Evolutionary conservation across 441 rosid species (phyloP).

Genomic region (Kokia cookei): DNA sequence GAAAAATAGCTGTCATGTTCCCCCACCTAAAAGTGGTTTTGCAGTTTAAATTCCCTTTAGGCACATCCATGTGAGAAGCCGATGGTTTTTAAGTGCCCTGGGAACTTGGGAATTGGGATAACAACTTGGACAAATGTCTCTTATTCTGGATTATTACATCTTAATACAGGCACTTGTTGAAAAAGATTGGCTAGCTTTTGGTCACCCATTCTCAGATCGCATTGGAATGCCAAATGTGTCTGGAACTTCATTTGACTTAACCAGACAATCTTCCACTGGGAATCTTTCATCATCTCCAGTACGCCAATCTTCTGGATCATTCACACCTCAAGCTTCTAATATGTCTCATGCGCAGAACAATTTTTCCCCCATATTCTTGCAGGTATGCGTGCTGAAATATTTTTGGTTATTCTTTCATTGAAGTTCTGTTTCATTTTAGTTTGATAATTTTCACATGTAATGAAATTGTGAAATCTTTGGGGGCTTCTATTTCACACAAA

Average conservation of each 20-base stretch:
- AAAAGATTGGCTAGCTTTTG: slow-evolving; percentile 99
- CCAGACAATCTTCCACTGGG: slow-evolving; percentile 76
- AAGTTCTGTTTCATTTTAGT: not conserved
- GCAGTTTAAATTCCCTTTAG: not conserved
- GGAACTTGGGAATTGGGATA: not conserved
- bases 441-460: not conserved
- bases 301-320: slow-evolving; percentile 67
- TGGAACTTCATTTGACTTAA: slow-evolving; percentile 57
- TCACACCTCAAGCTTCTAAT: slow-evolving; percentile 62
- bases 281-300: slow-evolving; percentile 65
- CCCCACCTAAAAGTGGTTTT: not conserved
- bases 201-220: slow-evolving; percentile 98
- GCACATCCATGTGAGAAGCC: not conserved
- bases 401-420: not conserved
- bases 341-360: slow-evolving; percentile 77
- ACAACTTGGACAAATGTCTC: not conserved
- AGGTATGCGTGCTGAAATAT: slow-evolving; percentile 34
- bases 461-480: not conserved
- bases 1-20: not conserved
- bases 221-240: slow-evolving; percentile 76
- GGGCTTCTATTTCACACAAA: not conserved
- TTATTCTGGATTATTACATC: not conserved
- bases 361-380: slow-evolving; percentile 95
- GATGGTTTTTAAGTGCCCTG: not conserved
- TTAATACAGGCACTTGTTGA: slow-evolving; percentile 78